A percentile compares a stretch with the other conserved stretches of the same genome.
Evolutionary conservation across 768 basidiomycete genomes (phyloP).

Genomic region (Tricholoma matsutake): DNA sequence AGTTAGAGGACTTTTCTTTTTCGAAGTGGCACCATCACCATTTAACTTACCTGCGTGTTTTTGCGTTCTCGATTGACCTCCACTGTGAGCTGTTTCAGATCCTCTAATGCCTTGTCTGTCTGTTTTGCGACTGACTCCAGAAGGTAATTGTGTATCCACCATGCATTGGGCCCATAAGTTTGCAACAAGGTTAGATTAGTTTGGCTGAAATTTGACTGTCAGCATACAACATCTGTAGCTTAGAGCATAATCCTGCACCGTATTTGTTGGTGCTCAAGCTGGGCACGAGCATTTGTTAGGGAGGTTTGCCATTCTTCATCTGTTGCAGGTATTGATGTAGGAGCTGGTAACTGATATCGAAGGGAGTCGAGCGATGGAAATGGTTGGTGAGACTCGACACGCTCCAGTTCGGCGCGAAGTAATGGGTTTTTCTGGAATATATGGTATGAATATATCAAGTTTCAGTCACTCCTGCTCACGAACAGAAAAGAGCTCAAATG

Average conservation of each 20-base stretch:
- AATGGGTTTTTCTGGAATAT: slow-evolving; percentile 58
- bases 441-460: slow-evolving; percentile 6
- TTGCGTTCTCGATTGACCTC: slow-evolving; percentile 89
- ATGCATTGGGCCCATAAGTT: slow-evolving; percentile 87
- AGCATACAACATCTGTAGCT: not conserved
- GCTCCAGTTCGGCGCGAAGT: slow-evolving; percentile 68
- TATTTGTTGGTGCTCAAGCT: slow-evolving; percentile 81
- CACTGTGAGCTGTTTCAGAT: slow-evolving; percentile 72
- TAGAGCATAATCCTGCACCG: slow-evolving; percentile 41
- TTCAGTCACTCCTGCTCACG: slow-evolving; percentile 33
- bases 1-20: not conserved
- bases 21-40: slow-evolving; percentile 3
- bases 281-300: slow-evolving; percentile 73
- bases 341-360: slow-evolving; percentile 73
- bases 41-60: slow-evolving; percentile 65
- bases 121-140: slow-evolving; percentile 75
- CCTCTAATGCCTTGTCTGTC: slow-evolving; percentile 70
- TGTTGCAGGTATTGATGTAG: slow-evolving; percentile 55
- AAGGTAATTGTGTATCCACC: slow-evolving; percentile 88
- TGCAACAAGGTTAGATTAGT: slow-evolving; percentile 81
- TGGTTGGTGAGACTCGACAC: slow-evolving; percentile 66
- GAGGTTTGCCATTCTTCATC: slow-evolving; percentile 78
- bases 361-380: slow-evolving; percentile 66
- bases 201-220: slow-evolving; percentile 46
- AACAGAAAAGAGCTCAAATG: slow-evolving; percentile 66